Percentiles rank a stretch among this genome's conserved stretches.
Evolutionary conservation across 176 grass and related monocot genomes (phyloP).

Genomic region (Oryza brachyantha): DNA sequence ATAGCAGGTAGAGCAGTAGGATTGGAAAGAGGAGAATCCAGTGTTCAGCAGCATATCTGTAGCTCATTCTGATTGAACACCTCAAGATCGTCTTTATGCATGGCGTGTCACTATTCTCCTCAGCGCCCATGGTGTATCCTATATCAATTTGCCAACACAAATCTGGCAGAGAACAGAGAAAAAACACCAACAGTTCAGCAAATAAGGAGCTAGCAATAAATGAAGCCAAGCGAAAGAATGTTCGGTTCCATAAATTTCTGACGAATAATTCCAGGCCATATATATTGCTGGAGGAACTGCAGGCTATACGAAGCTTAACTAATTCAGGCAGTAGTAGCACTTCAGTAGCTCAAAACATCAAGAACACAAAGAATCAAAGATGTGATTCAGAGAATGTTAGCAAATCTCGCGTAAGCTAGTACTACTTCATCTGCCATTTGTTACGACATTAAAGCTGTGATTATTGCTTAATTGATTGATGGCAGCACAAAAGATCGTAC

Average conservation of each 20-base stretch:
- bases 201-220: neutral
- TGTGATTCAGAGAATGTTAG: neutral
- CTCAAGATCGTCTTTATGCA: conserved; percentile 39
- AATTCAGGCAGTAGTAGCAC: neutral
- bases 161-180: conserved; percentile 16
- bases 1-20: conserved; percentile 54
- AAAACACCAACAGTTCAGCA: neutral
- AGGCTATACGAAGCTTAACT: neutral
- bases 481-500: conserved; percentile 23
- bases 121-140: conserved; percentile 15
- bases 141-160: neutral
- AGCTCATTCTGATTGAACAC: conserved; percentile 38
- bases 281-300: neutral
- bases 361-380: neutral
- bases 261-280: neutral
- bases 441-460: neutral
- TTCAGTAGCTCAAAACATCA: neutral
- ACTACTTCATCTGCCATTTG: neutral
- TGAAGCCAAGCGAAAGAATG: neutral
- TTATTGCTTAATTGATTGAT: too few relatives aligned
- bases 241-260: neutral
- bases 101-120: conserved; percentile 8
- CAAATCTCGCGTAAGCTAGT: neutral
- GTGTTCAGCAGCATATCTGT: conserved; percentile 48
- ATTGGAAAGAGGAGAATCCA: conserved; percentile 35